Conservation (phyloP, 805 yeast species). For the Nakazawaea wyomingensis region DNA sequence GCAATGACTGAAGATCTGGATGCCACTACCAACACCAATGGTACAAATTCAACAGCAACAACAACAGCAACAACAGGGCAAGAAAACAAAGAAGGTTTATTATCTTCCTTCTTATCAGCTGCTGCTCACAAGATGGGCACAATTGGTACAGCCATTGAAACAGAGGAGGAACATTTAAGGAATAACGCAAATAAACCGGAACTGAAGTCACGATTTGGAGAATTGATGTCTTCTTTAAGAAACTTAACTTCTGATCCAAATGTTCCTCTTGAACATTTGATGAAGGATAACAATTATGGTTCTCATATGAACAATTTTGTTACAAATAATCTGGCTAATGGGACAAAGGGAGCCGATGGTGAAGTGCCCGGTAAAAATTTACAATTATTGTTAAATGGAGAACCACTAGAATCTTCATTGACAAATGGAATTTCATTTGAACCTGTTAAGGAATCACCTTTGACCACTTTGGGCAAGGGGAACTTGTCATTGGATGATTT, state of each 20-base stretch:
- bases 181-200: neutral
- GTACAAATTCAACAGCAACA: conserved; percentile 1
- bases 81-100: conserved; percentile 25
- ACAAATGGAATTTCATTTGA: conserved; percentile 37
- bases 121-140: conserved; percentile 28
- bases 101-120: conserved; percentile 39
- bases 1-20: no score
- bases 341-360: no score
- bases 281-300: neutral
- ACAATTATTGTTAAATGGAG: no score
- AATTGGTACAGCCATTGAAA: neutral
- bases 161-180: neutral
- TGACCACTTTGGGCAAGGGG: conserved; percentile 47
- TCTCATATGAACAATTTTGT: conserved; percentile 1
- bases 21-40: neutral
- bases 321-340: neutral
- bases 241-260: neutral
- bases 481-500: conserved; percentile 33
- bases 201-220: neutral
- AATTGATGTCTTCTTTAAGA: neutral
- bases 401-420: neutral
- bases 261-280: neutral
- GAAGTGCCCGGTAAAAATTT: no score
- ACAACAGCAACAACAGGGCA: neutral
- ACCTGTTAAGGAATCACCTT: conserved; percentile 40